phyloP scores from a whole-genome alignment of 441 rosid genomes.

The Eruca vesicaria region DNA sequence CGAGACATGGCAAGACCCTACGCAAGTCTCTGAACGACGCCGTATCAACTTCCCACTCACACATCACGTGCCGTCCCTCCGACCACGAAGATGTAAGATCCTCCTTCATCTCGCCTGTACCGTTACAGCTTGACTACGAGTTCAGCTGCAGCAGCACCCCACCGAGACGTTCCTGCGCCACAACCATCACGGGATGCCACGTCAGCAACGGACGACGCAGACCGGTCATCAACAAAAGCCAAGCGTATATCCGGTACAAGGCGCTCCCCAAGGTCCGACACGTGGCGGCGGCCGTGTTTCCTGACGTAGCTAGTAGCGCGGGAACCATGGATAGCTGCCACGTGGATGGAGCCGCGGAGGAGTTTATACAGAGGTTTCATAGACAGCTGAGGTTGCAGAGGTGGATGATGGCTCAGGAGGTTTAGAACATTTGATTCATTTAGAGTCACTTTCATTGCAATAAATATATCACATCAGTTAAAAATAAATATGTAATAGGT shows the following conservation, averaged over 20 bases:
- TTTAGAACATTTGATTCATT: not conserved
- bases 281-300: constrained; percentile 43
- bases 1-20: constrained; percentile 58
- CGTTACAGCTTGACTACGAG: constrained; percentile 59
- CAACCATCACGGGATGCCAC: not conserved
- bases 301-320: constrained; percentile 40
- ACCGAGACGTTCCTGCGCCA: constrained; percentile 38
- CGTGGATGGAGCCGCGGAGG: constrained; percentile 78
- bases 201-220: not conserved
- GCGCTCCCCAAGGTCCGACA: constrained; percentile 30
- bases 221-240: constrained; percentile 28
- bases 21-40: constrained; percentile 57
- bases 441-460: not conserved
- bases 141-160: constrained; percentile 86
- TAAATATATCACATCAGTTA: not conserved
- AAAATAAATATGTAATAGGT: not conserved
- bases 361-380: constrained; percentile 71
- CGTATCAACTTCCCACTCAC: constrained; percentile 45
- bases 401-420: constrained; percentile 38
- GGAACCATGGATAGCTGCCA: constrained; percentile 44
- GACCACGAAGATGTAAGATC: constrained; percentile 36
- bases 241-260: constrained; percentile 17
- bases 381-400: constrained; percentile 64
- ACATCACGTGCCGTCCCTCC: constrained; percentile 49
- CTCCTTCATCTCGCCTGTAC: constrained; percentile 55